These are phyloP conservation scores for Cinnamomum micranthum DNA, from an alignment of 164 flowering plant species.

Conservation along the genomic window DNA sequence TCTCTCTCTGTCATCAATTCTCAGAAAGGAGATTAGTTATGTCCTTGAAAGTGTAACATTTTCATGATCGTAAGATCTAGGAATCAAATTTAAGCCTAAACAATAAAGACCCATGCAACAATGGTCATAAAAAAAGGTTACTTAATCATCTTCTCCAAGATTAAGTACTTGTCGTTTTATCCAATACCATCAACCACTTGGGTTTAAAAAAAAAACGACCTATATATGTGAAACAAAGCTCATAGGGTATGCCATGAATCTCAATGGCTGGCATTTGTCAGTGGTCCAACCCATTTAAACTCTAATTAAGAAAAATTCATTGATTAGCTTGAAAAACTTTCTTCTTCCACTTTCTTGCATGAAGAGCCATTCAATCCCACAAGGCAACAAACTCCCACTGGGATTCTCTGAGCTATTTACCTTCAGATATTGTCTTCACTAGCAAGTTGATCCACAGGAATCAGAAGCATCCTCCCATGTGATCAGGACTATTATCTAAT, in stretches of 20 bases:
- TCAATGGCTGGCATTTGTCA: not conserved
- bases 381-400: conserved; percentile 32
- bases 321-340: too few species aligned
- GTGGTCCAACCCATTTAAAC: not conserved
- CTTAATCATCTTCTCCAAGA: not conserved
- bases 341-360: conserved; percentile 37
- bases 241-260: not conserved
- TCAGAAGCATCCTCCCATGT: conserved; percentile 27
- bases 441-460: conserved; percentile 10
- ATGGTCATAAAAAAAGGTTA: not conserved
- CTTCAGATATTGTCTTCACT: conserved; percentile 6
- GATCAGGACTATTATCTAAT: conserved; percentile 13
- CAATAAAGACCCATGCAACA: not conserved
- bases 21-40: not conserved
- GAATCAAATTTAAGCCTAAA: not conserved
- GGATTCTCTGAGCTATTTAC: conserved; percentile 28
- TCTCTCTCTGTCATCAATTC: conserved; percentile 5
- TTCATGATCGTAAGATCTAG: not conserved
- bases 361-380: conserved; percentile 14
- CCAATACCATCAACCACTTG: not conserved
- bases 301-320: not conserved
- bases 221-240: not conserved
- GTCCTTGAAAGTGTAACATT: not conserved
- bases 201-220: not conserved
- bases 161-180: not conserved